Percentiles rank a stretch among this genome's conserved stretches.
phyloP scores from a whole-genome alignment of 257 asterid genomes.

The Ligustrum vulgare region DNA sequence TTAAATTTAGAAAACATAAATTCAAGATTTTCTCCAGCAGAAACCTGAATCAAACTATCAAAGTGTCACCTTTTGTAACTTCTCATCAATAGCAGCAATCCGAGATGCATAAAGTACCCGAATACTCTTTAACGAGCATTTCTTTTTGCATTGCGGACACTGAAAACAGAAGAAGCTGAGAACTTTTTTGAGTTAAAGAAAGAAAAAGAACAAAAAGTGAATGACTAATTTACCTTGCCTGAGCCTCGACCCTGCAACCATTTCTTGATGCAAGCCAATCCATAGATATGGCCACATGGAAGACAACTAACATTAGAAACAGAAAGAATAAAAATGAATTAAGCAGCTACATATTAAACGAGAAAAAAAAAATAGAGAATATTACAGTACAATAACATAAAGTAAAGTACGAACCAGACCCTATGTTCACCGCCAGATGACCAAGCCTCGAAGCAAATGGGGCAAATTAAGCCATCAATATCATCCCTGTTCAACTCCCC shows the following conservation, averaged over 20 bases:
- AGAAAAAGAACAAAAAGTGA: background rate
- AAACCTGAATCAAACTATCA: background rate
- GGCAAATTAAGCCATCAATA: conserved; percentile 73
- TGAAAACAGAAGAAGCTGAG: conserved; percentile 24
- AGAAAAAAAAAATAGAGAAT: background rate
- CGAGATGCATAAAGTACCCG: conserved; percentile 75
- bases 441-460: conserved; percentile 94
- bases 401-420: conserved; percentile 50
- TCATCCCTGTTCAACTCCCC: conserved; percentile 52
- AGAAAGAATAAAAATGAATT: conserved; percentile 7
- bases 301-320: conserved; percentile 55
- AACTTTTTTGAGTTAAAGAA: background rate
- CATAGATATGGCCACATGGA: conserved; percentile 94
- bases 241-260: conserved; percentile 66
- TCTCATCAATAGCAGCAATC: conserved; percentile 60
- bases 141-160: conserved; percentile 95
- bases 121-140: conserved; percentile 59
- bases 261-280: conserved; percentile 76
- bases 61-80: conserved; percentile 66
- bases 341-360: background rate
- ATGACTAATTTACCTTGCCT: conserved; percentile 55
- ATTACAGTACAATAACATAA: background rate
- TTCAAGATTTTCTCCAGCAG: background rate
- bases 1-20: conserved; percentile 10
- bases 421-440: conserved; percentile 72